These are phyloP conservation scores for Ogataea siamensis DNA, from an alignment of 805 yeast genomes.

Conservation along the genomic window DNA sequence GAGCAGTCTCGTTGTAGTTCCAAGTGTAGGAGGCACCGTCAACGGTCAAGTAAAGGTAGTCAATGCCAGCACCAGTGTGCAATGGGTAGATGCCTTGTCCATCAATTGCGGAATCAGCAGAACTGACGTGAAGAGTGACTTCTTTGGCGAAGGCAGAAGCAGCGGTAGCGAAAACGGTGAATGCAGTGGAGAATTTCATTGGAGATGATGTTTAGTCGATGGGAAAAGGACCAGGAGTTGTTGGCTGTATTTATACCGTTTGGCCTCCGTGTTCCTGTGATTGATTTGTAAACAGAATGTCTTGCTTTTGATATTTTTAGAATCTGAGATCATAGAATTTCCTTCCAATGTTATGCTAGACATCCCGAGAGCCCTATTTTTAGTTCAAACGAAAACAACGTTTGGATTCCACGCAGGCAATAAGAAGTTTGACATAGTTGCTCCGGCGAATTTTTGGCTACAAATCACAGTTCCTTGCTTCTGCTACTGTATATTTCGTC, in stretches of 20 bases:
- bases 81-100: conserved; percentile 31
- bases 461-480: too few relatives aligned
- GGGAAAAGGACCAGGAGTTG: not conserved
- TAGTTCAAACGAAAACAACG: too few relatives aligned
- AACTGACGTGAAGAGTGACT: conserved; percentile 27
- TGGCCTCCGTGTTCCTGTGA: too few relatives aligned
- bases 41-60: conserved; percentile 35
- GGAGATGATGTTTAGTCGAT: conserved; percentile 1
- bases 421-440: too few relatives aligned
- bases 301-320: too few relatives aligned
- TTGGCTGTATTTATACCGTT: not conserved
- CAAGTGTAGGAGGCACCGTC: conserved; percentile 15
- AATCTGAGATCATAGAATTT: too few relatives aligned
- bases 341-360: too few relatives aligned
- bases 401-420: too few relatives aligned
- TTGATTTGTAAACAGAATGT: too few relatives aligned
- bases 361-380: too few relatives aligned
- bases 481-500: too few relatives aligned
- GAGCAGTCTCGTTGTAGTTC: conserved; percentile 26
- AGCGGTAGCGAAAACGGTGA: conserved; percentile 14
- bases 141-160: conserved; percentile 17
- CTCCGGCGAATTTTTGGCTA: too few relatives aligned
- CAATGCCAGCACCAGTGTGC: conserved; percentile 48
- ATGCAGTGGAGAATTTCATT: conserved; percentile 17
- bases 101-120: conserved; percentile 30